Base-by-base conservation (phyloP, 768 basidiomycete genomes). In the Tylopilus intermedius region DNA sequence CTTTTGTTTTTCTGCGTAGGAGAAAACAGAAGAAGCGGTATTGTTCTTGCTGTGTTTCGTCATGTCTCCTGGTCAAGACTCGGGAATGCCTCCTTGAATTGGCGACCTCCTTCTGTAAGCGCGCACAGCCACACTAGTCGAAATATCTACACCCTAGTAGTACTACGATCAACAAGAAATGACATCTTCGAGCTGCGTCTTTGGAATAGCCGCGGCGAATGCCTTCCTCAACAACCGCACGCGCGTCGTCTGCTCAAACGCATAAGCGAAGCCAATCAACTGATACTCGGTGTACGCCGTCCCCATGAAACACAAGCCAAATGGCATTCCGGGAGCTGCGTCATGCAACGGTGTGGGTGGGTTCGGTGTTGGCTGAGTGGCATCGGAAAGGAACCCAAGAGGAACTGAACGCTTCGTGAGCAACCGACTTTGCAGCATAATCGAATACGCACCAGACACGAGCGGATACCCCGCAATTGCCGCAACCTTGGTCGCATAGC, bases 11-110 rank as follows among this genome's bases (percentile, higher is more conserved):
- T 94, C 91, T 6, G 89, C 90, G 61, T 93, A 91, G 29, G 88
- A 90, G 70, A 92, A 92, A 49, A 90, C 88, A 0, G 88, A 90
- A 8, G 88, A 90, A 4, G 89, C 90, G 4, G 90, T 91, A 61
- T 90, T 90, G 66, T 91, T 92, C 71, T 90, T 91, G 77, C 85
- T 88, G 65, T 92, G 89, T 70, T 90, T 91, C 49, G 89, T 90
- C 89, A 90, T 90, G 59, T 44, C 46, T 29, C 13, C 24, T 8
- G n/a, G 24, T 10, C 21, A 45, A 45, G 9, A 29, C n/a, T n/a
- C n/a, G n/a, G n/a, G n/a, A 9, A 40, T 10, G 47, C 18, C 26
- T 26, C 24, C 24, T 24, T 24, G 24, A 47, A 38, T 39, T 29
- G 29, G 47, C 24, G 24, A 33, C 32, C 30, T n/a, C 11, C 32